Percentiles rank a stretch among this genome's conserved stretches.
These are phyloP conservation scores for Fusarium continuum DNA, from an alignment of 2,329 filamentous ascomycete species.

Conservation along the genomic window DNA sequence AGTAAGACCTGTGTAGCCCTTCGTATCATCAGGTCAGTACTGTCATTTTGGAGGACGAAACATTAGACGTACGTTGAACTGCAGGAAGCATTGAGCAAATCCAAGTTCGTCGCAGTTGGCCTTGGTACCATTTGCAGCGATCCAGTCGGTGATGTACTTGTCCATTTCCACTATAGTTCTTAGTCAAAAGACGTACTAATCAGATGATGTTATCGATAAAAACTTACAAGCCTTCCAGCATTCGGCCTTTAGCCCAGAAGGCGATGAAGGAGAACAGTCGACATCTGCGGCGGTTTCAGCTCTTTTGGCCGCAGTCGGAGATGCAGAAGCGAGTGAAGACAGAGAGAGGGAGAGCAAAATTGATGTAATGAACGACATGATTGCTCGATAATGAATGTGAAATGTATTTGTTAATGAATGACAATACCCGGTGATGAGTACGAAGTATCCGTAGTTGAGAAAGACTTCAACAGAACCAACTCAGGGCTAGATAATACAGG, in stretches of 20 bases:
- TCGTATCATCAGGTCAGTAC: accelerated
- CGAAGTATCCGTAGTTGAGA: too few relatives aligned
- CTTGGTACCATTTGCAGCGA: constrained; percentile 7
- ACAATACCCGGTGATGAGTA: background rate
- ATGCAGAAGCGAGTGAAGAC: constrained; percentile 5
- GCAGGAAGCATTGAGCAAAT: constrained; percentile 17
- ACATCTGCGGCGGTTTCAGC: background rate
- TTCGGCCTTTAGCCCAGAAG: constrained; percentile 11
- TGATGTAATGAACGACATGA: constrained; percentile 6
- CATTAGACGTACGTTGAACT: constrained; percentile 6
- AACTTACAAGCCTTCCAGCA: constrained; percentile 22
- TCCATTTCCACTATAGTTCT: constrained; percentile 15
- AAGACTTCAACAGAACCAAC: background rate
- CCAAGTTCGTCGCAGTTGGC: constrained; percentile 12
- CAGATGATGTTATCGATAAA: too few relatives aligned
- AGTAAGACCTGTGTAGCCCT: constrained; percentile 18
- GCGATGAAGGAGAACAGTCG: constrained; percentile 6
- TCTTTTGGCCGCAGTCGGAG: background rate
- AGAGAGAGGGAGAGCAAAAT: constrained; percentile 3
- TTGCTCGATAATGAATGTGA: constrained; percentile 4
- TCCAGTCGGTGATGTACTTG: constrained; percentile 24
- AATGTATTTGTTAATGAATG: background rate
- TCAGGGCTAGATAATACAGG: background rate
- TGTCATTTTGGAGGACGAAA: too few relatives aligned
- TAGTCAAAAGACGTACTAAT: too few relatives aligned